phyloP scores from a whole-genome alignment of 116 monocot species.

The Iris pallida region DNA sequence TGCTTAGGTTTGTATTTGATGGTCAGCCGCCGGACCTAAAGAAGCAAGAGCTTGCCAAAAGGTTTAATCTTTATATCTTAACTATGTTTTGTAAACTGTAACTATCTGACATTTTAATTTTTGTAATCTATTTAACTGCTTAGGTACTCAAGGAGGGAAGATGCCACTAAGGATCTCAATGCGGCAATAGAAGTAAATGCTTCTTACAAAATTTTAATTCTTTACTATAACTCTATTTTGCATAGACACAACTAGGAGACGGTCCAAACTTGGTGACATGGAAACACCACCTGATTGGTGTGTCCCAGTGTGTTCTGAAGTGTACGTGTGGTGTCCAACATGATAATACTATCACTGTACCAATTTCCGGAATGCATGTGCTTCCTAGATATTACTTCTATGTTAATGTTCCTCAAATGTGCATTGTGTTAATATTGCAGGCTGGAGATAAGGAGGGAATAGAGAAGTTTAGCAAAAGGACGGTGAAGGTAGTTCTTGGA shows the following conservation, averaged over 20 bases:
- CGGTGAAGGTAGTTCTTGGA: conserved; percentile 65
- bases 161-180: conserved; percentile 80
- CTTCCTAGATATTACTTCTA: background rate
- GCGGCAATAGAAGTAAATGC: conserved; percentile 70
- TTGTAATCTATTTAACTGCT: conserved; percentile 2
- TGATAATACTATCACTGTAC: no score
- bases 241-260: no score
- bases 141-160: conserved; percentile 86
- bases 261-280: no score
- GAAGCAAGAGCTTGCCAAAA: conserved; percentile 95
- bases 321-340: no score
- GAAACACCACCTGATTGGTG: no score
- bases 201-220: background rate
- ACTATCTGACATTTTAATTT: conserved; percentile 1
- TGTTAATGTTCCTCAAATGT: background rate
- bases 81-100: background rate
- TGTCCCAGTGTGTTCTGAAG: no score
- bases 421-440: conserved; percentile 42
- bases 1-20: conserved; percentile 90
- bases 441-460: conserved; percentile 80
- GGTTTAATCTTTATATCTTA: conserved; percentile 21
- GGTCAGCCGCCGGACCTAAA: conserved; percentile 95
- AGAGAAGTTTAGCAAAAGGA: conserved; percentile 98
- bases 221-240: no score
- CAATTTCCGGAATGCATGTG: no score